phyloP scores from a whole-genome alignment of 345 rosid species.

The Salix purpurea region DNA sequence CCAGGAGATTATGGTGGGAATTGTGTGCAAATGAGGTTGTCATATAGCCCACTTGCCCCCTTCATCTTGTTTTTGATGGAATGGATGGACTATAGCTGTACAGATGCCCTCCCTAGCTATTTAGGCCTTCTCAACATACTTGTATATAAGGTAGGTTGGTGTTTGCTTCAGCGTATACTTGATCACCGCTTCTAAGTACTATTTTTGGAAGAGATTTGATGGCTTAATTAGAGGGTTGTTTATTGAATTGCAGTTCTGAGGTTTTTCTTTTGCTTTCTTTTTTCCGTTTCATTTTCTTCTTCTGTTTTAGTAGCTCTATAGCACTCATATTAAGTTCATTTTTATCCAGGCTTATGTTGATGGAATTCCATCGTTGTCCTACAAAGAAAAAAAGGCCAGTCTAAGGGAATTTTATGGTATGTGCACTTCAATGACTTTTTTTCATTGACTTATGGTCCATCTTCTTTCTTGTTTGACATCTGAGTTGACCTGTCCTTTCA shows the following conservation, averaged over 20 bases:
- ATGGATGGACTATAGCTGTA: conserved; percentile 70
- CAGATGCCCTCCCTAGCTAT: conserved; percentile 47
- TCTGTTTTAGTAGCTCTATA: background rate
- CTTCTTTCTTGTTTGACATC: background rate
- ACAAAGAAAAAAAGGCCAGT: conserved; percentile 52
- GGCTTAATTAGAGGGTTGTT: background rate
- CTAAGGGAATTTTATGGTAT: conserved; percentile 67
- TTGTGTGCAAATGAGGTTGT: conserved; percentile 54
- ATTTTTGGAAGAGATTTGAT: background rate
- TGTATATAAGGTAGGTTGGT: conserved; percentile 44
- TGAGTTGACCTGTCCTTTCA: conserved; percentile 24
- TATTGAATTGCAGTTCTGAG: background rate
- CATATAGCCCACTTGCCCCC: conserved; percentile 58
- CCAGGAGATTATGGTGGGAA: conserved; percentile 51
- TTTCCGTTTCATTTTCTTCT: too few species aligned
- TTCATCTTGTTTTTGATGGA: conserved; percentile 50
- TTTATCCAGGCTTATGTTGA: conserved; percentile 51
- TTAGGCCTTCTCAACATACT: conserved; percentile 58
- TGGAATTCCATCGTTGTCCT: conserved; percentile 52
- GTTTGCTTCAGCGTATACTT: background rate
- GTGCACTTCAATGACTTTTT: conserved; percentile 8
- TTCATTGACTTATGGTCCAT: background rate
- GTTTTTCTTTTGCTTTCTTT: background rate
- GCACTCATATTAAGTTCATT: conserved; percentile 8
- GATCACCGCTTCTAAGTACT: background rate